A percentile compares a stretch with the other conserved stretches of the same genome.
Evolutionary conservation across 169 alveolate species (phyloP).

Genomic region (Theileria sp.): DNA sequence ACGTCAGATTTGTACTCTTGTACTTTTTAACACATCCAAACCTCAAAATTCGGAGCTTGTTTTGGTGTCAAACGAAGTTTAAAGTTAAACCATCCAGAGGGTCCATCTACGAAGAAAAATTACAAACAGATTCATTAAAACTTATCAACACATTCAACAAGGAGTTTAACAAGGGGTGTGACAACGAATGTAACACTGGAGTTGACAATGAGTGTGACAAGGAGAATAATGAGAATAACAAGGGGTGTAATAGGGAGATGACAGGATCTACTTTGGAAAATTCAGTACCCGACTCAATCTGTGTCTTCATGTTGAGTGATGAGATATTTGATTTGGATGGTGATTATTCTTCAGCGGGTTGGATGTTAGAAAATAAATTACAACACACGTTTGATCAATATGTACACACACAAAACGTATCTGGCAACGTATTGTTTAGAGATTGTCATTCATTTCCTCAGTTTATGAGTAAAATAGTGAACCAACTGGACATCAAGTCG

Average conservation of each 20-base stretch:
- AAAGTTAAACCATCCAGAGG: neutral
- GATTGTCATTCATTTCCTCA: conserved; percentile 23
- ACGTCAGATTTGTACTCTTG: conserved; percentile 29
- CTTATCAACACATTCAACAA: too few relatives aligned
- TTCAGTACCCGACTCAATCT: neutral
- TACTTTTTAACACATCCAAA: conserved; percentile 31
- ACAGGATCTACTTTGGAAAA: too few relatives aligned
- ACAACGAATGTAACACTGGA: too few relatives aligned
- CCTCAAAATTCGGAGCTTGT: conserved; percentile 4
- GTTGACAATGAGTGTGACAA: too few relatives aligned
- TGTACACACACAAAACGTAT: conserved; percentile 9
- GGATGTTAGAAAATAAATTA: conserved; percentile 32
- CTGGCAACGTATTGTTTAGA: conserved; percentile 2
- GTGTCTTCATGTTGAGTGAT: conserved; percentile 40
- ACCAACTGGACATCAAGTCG: conserved; percentile 4
- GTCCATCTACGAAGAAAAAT: neutral
- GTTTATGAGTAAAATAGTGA: neutral
- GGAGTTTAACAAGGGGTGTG: too few relatives aligned
- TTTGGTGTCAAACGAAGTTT: too few relatives aligned
- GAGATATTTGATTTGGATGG: conserved; percentile 54
- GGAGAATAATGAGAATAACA: too few relatives aligned
- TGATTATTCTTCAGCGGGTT: conserved; percentile 31
- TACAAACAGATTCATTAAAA: neutral
- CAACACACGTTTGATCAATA: conserved; percentile 17
- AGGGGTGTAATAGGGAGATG: too few relatives aligned